Evolutionary conservation across 768 basidiomycete species (phyloP), one percentile per base, ranked within the genome.

Genomic region (Cytidiella melzeri): DNA sequence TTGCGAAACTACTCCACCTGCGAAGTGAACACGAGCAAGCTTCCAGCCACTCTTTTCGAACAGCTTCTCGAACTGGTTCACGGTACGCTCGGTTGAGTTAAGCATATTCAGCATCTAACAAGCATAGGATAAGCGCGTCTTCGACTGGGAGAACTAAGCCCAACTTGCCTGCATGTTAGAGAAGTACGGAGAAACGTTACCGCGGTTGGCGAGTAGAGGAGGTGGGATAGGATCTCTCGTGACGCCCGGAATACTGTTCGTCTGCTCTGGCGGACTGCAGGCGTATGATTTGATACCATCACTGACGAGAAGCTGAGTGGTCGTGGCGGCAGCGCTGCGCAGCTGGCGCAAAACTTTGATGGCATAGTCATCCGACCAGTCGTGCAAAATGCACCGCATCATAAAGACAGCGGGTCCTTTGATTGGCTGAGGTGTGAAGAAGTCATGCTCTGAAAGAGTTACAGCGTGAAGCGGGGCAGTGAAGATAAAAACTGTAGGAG

Each of bases 291-390:
- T 55, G n/a, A 59, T 47, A 38, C 51, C 51, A 27, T 65, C 64
- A 27, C 63, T 51, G 36, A 64, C 23, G 40, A 65, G 36, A 13
- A 67, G 49, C n/a, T 56, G 60, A 13, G 63, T 64, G 30, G 53
- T 47, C 2, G 59, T 55, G 2, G 40, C 49, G 0, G 64, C 59
- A 15, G 53, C 55, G 5, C 43, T 54, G 27, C 65, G 58, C 15
- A 66, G 51, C 11, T 51, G 47, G 23, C 48, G 46, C 30, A 67
- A 45, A 37, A 67, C 63, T 43, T 53, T 59, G 28, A 55, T n/a
- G 41, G 44, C 50, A 44, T 65, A 63, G 5, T 61, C 51, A 50
- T 68, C 68, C 1, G 68, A 45, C 67, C 67, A 68, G 48, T 67
- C 64, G 47, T 69, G 67, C 12, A 62, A 37, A 40, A 68, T 58